Evolutionary conservation across 805 yeast genomes (phyloP).

Genomic region (Candida namnaoensis): DNA sequence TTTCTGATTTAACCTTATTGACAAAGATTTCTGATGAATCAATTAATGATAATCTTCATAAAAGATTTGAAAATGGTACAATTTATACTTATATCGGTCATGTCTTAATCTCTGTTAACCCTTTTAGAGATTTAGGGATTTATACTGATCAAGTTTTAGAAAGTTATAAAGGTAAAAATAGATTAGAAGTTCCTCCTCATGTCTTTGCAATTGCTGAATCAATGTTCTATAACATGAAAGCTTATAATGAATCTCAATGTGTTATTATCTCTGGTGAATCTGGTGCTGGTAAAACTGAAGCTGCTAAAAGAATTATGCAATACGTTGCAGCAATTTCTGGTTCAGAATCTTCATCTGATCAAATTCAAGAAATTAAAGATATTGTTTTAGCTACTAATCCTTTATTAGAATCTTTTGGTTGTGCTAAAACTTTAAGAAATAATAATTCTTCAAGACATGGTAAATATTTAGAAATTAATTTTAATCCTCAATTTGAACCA

Average conservation of each 20-base stretch:
- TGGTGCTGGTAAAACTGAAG: constrained; percentile 98
- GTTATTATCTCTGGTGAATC: constrained; percentile 97
- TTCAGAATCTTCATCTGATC: constrained; percentile 46
- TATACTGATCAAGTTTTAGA: constrained; percentile 74
- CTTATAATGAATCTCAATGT: constrained; percentile 92
- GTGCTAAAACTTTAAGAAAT: constrained; percentile 87
- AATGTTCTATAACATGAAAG: constrained; percentile 91
- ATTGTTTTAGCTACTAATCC: constrained; percentile 98
- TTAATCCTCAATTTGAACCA: constrained; percentile 78
- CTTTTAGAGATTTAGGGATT: constrained; percentile 93
- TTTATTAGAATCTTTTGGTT: constrained; percentile 81
- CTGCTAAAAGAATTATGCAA: constrained; percentile 97
- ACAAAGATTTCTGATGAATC: constrained; percentile 87
- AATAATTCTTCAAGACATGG: constrained; percentile 91
- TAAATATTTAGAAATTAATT: constrained; percentile 84
- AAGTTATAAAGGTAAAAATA: constrained; percentile 81
- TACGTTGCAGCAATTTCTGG: constrained; percentile 89
- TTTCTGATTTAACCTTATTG: constrained; percentile 83
- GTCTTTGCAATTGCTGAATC: constrained; percentile 97
- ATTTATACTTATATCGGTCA: constrained; percentile 93
- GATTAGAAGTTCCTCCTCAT: constrained; percentile 96
- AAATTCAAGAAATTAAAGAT: constrained; percentile 82
- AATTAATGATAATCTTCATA: constrained; percentile 84
- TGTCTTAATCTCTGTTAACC: constrained; percentile 92
- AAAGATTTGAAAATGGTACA: constrained; percentile 80